Evolutionary conservation across 2,329 filamentous ascomycete genomes (phyloP), one percentile per base, ranked within the genome.

Genomic region (Pseudogymnoascus sp.): DNA sequence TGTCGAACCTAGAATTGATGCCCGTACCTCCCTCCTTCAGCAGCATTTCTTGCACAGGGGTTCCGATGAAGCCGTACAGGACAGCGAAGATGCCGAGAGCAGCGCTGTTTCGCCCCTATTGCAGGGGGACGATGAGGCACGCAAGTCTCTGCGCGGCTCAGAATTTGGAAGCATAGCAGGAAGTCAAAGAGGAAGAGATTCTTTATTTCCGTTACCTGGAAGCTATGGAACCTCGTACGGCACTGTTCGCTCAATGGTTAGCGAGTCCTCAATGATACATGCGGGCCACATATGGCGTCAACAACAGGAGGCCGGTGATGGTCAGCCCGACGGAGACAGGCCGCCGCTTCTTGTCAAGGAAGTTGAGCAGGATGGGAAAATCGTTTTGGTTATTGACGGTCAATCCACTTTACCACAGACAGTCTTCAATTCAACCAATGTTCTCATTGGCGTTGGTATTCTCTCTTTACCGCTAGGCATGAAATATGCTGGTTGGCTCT

Each of bases 391-490:
- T 2, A 86, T 96, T 2, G 88, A 96, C 64, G 93, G 93, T 38
- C 91, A 95, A 76, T 96, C 91, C n/a, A 99, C 93, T 1, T 80
- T 97, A 14, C 91, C 91, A 0, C 93, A 97, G 76, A 97, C 93
- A 6, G 83, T 97, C 64, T 96, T 97, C 79, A 99, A 99, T 75
- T 95, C 91, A 2, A 93, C 60, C 28, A 82, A 80, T 65, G 90
- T 95, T 58, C 77, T 97, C 62, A 93, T 97, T 64, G 92, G 92
- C 14, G 87, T 99, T 30, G 93, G 93, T 0, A 77, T 99, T 30
- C 80, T 99, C 58, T 95, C 90, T 73, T 78, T 99, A 60, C 94
- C 93, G 5, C 81, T 97, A 70, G 93, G 90, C 5, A 79, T 97
- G 69, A 90, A 87, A 69, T 91, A 96, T 72, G 86, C 90, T 11